Percentiles rank a stretch among this genome's conserved stretches.
These are phyloP conservation scores for Fagus crenata DNA, from an alignment of 306 rosid genomes.

Conservation along the genomic window DNA sequence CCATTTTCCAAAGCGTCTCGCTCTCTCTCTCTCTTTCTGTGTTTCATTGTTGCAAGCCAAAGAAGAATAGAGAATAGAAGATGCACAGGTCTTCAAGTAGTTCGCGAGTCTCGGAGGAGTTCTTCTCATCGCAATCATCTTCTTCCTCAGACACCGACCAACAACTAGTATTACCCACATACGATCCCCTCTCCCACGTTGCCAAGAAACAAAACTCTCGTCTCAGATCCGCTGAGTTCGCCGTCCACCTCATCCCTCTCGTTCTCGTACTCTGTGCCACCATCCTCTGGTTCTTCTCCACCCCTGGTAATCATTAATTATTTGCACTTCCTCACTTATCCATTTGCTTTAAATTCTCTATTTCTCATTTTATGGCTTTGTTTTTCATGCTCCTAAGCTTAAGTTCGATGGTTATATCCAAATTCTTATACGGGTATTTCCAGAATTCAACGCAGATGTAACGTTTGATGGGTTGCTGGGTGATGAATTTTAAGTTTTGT, in stretches of 20 bases:
- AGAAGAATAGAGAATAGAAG: slow-evolving; percentile 7
- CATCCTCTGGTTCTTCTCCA: slow-evolving; percentile 91
- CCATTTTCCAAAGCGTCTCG: slow-evolving; percentile 9
- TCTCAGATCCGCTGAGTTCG: slow-evolving; percentile 58
- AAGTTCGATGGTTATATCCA: too few species aligned
- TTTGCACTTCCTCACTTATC: background rate
- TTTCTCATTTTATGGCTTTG: too few species aligned
- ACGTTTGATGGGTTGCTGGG: too few species aligned
- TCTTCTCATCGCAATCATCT: slow-evolving; percentile 6
- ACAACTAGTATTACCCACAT: slow-evolving; percentile 58
- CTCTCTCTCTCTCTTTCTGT: background rate
- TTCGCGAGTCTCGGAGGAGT: slow-evolving; percentile 23
- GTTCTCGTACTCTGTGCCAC: slow-evolving; percentile 68
- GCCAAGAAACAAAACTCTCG: slow-evolving; percentile 56
- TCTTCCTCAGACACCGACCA: slow-evolving; percentile 30
- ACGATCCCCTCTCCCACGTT: slow-evolving; percentile 74
- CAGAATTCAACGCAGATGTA: too few species aligned
- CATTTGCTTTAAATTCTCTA: background rate
- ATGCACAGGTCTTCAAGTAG: slow-evolving; percentile 48
- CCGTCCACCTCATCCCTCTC: slow-evolving; percentile 80
- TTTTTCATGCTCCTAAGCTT: too few species aligned
- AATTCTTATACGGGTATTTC: too few species aligned
- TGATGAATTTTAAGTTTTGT: too few species aligned
- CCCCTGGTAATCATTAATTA: slow-evolving; percentile 27
- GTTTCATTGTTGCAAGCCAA: background rate